These are phyloP conservation scores for Talaromyces proteolyticus DNA, from an alignment of 495 filamentous ascomycete species.

Conservation along the genomic window DNA sequence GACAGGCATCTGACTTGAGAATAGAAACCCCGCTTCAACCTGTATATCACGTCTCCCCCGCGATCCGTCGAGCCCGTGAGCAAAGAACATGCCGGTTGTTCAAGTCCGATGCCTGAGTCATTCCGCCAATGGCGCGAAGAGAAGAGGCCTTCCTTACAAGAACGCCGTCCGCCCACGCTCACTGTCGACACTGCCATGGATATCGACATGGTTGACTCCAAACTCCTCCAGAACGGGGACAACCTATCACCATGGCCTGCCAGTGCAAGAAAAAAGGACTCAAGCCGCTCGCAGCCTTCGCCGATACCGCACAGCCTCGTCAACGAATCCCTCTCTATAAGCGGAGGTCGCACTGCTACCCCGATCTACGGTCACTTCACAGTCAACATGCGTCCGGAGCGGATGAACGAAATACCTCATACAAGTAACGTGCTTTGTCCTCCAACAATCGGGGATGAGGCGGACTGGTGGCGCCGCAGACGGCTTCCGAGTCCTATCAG, in stretches of 20 bases:
- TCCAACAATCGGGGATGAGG: constrained; percentile 23
- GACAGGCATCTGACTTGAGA: no score
- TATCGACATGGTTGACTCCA: constrained; percentile 41
- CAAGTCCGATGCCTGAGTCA: background rate
- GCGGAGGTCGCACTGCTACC: constrained; percentile 28
- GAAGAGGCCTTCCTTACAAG: constrained; percentile 2
- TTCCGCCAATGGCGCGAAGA: constrained; percentile 7
- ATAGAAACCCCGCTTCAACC: background rate
- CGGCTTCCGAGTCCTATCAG: constrained; percentile 68
- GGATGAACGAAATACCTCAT: constrained; percentile 12
- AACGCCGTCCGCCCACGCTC: constrained; percentile 6
- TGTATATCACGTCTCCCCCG: background rate
- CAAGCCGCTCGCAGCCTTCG: constrained; percentile 42
- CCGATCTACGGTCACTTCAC: constrained; percentile 30
- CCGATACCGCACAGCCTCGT: constrained; percentile 37
- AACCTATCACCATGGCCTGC: constrained; percentile 23
- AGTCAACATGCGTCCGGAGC: constrained; percentile 16
- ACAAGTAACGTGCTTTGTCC: constrained; percentile 16
- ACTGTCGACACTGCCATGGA: constrained; percentile 28
- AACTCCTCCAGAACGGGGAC: constrained; percentile 22
- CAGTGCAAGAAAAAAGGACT: constrained; percentile 18
- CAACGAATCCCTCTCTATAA: constrained; percentile 23
- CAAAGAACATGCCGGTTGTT: background rate
- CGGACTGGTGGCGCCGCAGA: constrained; percentile 41
- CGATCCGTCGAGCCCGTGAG: background rate